phyloP scores from a whole-genome alignment of 352 stramenopile species.

The Pythium sukuiense region DNA sequence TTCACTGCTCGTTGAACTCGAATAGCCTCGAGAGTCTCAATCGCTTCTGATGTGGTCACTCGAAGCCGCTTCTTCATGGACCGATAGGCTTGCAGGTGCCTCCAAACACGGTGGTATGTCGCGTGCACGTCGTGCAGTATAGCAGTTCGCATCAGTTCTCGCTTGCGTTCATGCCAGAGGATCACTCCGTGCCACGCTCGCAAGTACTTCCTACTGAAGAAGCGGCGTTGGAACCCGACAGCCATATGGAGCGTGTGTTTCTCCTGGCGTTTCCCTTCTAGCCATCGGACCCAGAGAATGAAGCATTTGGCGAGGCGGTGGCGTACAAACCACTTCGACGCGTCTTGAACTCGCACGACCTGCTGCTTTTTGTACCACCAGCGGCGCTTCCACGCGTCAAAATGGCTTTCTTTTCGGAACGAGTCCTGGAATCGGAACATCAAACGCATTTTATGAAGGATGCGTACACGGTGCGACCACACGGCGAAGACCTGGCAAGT shows the following conservation, averaged over 20 bases:
- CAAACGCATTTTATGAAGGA: conserved; percentile 39
- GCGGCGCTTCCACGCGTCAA: conserved; percentile 46
- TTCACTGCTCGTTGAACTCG: background rate
- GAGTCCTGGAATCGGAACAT: conserved; percentile 39
- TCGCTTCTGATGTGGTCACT: background rate
- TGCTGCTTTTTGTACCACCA: conserved; percentile 28
- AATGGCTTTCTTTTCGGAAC: conserved; percentile 40
- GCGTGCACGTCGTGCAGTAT: background rate
- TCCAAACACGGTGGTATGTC: background rate
- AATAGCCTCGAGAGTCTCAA: background rate
- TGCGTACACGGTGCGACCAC: conserved; percentile 15
- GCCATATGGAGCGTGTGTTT: conserved; percentile 36
- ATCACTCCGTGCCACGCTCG: conserved; percentile 30
- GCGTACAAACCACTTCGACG: conserved; percentile 33
- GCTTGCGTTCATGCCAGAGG: conserved; percentile 28
- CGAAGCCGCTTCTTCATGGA: background rate
- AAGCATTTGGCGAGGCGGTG: conserved; percentile 34
- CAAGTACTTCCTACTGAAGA: conserved; percentile 40
- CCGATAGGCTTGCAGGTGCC: background rate
- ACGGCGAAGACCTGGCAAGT: background rate
- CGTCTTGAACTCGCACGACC: conserved; percentile 27
- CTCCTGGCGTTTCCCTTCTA: conserved; percentile 22
- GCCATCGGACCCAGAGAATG: conserved; percentile 35
- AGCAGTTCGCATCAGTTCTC: background rate
- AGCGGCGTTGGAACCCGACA: conserved; percentile 35